Evolutionary conservation across 2,329 filamentous ascomycete genomes (phyloP).

Genomic region (Colletotrichum sojae): DNA sequence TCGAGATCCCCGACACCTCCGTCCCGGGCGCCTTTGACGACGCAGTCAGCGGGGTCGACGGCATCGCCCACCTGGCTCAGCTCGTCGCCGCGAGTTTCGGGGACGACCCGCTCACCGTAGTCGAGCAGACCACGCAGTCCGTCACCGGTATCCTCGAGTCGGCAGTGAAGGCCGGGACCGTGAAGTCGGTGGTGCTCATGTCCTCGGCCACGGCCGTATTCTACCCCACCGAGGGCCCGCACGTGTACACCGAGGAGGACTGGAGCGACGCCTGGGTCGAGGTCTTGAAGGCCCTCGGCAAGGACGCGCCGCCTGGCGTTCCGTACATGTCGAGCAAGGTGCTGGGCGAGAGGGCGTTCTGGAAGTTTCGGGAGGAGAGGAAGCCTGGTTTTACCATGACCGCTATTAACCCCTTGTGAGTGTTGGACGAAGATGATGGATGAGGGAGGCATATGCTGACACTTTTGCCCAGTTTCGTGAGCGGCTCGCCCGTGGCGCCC

Average conservation of each 20-base stretch:
- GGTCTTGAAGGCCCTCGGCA: slow-evolving; percentile 38
- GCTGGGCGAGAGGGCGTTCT: slow-evolving; percentile 49
- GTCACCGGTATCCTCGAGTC: slow-evolving; percentile 20
- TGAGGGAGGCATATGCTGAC: slow-evolving; percentile 48
- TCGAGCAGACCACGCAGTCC: slow-evolving; percentile 9
- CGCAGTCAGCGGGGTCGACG: slow-evolving; percentile 47
- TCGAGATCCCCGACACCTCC: slow-evolving; percentile 53
- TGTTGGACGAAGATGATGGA: slow-evolving; percentile 45
- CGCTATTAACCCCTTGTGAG: slow-evolving; percentile 55
- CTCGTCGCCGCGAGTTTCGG: slow-evolving; percentile 6
- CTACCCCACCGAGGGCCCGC: slow-evolving; percentile 13
- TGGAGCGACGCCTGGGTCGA: slow-evolving; percentile 44
- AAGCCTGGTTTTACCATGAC: slow-evolving; percentile 54
- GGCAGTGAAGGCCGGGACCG: slow-evolving; percentile 8
- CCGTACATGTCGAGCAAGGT: slow-evolving; percentile 51
- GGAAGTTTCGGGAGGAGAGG: slow-evolving; percentile 51
- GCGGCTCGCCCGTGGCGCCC: slow-evolving; percentile 5
- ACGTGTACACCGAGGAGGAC: slow-evolving; percentile 44
- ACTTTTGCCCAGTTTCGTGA: slow-evolving; percentile 38
- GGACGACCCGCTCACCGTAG: slow-evolving; percentile 3
- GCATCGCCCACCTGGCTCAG: slow-evolving; percentile 44
- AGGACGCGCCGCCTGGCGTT: slow-evolving; percentile 36
- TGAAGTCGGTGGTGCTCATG: slow-evolving; percentile 20
- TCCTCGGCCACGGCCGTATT: slow-evolving; percentile 26
- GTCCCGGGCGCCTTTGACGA: slow-evolving; percentile 50